These are phyloP conservation scores for Carex arenaria DNA, from an alignment of 202 grass and related monocot species.

Conservation along the genomic window DNA sequence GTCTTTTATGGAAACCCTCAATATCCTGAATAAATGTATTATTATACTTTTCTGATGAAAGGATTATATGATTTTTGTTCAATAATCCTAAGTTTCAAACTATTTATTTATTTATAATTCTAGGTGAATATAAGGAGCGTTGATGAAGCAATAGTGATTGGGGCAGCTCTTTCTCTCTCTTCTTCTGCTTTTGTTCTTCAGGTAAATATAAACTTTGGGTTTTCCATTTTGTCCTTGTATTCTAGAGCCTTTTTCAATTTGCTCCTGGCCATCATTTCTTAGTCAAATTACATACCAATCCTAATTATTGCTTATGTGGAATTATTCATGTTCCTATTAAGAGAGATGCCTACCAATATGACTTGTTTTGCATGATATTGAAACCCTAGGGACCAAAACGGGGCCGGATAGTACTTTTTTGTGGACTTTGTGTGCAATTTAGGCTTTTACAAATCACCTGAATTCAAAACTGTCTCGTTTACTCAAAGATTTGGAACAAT, in stretches of 20 bases:
- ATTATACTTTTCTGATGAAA: not conserved
- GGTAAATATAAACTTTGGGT: slow-evolving; percentile 37
- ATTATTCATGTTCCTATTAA: not conserved
- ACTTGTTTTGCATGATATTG: slow-evolving; percentile 4
- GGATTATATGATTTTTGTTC: not conserved
- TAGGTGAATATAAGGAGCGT: slow-evolving; percentile 97
- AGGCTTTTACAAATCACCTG: not conserved
- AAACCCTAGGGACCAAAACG: not conserved
- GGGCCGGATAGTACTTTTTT: not conserved
- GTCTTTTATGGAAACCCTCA: not conserved
- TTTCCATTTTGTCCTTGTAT: not conserved
- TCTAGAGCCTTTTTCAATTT: not conserved
- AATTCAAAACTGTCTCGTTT: not conserved
- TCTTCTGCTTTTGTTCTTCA: slow-evolving; percentile 99
- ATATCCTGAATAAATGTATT: slow-evolving; percentile 5
- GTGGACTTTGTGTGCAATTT: not conserved
- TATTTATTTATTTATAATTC: slow-evolving; percentile 23
- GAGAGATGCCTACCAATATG: not conserved
- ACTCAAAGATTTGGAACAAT: not conserved
- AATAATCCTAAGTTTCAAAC: not conserved
- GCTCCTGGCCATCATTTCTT: not conserved
- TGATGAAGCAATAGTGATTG: slow-evolving; percentile 98
- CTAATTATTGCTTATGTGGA: not conserved
- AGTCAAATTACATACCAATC: not conserved
- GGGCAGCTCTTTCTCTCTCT: slow-evolving; percentile 91